These are phyloP conservation scores for Aureobasidium lini DNA, from an alignment of 2,329 filamentous ascomycete genomes.

Conservation along the genomic window DNA sequence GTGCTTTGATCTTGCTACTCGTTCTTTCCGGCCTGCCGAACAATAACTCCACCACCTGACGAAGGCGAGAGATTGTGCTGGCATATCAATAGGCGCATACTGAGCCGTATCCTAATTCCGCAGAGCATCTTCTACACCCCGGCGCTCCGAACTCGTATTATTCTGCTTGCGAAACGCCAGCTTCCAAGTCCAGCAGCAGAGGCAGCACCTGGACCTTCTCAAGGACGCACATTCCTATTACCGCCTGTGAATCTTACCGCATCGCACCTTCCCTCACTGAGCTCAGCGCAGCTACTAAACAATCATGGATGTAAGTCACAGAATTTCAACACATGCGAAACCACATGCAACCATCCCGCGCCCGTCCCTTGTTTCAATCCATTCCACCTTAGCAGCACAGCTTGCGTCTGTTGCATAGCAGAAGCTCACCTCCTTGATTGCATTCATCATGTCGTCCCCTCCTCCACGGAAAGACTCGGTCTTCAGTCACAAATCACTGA, in stretches of 20 bases:
- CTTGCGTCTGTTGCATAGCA: slow-evolving; percentile 2
- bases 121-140: neutral
- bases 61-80: slow-evolving; percentile 8
- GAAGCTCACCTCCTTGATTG: slow-evolving; percentile 4
- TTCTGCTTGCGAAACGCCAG: neutral
- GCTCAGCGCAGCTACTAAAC: neutral
- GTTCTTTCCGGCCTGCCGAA: slow-evolving; percentile 12
- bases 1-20: slow-evolving; percentile 11
- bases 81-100: slow-evolving; percentile 1
- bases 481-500: slow-evolving; percentile 1
- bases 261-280: slow-evolving; percentile 5
- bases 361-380: neutral
- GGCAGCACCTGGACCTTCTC: neutral
- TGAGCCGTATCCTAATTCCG: neutral
- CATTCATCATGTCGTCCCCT: neutral
- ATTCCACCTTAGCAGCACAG: neutral
- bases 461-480: neutral
- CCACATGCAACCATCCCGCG: neutral
- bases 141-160: neutral
- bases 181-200: slow-evolving; percentile 1
- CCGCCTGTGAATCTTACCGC: neutral
- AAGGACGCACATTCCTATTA: neutral
- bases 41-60: slow-evolving; percentile 2
- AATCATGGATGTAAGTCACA: slow-evolving; percentile 11
- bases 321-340: neutral